phyloP scores from a whole-genome alignment of 805 yeast species.

The Dipodascopsis tothii region DNA sequence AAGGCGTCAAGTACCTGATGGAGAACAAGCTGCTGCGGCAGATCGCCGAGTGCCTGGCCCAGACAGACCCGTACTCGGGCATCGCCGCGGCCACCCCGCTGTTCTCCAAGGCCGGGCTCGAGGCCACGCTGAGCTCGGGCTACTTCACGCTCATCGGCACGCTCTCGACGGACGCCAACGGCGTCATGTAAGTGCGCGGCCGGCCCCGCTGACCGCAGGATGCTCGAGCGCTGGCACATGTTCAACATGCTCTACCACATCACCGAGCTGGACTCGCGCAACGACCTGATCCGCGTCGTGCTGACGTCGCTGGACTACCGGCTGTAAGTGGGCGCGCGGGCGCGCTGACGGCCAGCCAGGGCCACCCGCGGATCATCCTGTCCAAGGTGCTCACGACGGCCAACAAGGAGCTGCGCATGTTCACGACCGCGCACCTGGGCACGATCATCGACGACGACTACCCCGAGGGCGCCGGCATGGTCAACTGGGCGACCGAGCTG shows the following conservation, averaged over 20 bases:
- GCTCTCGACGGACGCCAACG: conserved; percentile 51
- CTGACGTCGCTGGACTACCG: conserved; percentile 56
- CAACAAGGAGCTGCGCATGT: conserved; percentile 44
- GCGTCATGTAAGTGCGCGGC: conserved; percentile 36
- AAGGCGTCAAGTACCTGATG: conserved; percentile 58
- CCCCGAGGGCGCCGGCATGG: conserved; percentile 3
- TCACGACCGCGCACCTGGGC: conserved; percentile 51
- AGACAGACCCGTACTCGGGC: conserved; percentile 69
- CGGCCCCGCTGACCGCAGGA: conserved; percentile 8
- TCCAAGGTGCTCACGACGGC: conserved; percentile 56
- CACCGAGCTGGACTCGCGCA: conserved; percentile 46
- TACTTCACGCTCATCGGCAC: conserved; percentile 75
- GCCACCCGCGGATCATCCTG: conserved; percentile 62
- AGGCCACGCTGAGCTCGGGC: conserved; percentile 61
- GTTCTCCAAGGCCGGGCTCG: conserved; percentile 52
- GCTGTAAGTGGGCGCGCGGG: conserved; percentile 14
- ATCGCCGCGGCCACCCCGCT: conserved; percentile 66
- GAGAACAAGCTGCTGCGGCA: conserved; percentile 80
- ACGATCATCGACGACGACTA: conserved; percentile 15
- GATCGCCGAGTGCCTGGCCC: conserved; percentile 81
- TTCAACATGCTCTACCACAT: conserved; percentile 74
- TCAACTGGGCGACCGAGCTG: conserved; percentile 44
- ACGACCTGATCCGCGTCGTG: conserved; percentile 50
- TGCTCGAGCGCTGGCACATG: conserved; percentile 76
- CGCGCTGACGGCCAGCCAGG: conserved; percentile 30